Evolutionary conservation across 768 basidiomycete genomes (phyloP), one percentile per base, ranked within the genome.

Genomic region (Lyophyllum atratum): DNA sequence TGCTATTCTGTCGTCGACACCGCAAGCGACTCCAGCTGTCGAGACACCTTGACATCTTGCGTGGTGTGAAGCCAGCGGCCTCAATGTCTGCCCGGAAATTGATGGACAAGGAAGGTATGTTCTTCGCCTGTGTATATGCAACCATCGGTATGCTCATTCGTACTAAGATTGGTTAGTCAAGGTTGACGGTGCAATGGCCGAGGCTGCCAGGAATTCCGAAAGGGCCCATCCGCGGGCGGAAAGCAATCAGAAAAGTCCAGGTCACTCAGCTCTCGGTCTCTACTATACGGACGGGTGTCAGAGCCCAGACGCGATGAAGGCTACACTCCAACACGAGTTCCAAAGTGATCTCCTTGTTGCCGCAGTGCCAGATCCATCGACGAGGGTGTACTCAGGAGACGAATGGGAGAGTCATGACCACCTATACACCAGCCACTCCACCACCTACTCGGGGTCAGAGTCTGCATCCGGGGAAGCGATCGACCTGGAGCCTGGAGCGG

Each of bases 171-270:
- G 45, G 55, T 44, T 15, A n/a, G 21, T 47, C 8, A 37, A 28
- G 31, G 24, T 56, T 7, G 55, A 56, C 15, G 15, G 48, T 22
- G 59, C 53, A 14, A 49, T 44, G 46, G 12, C 34, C n/a, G 59
- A 56, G 44, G 31, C 59, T 10, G 54, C 45, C 25, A 52, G 24
- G n/a, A 29, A 59, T 28, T 49, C 59, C 17, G 40, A 55, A 37
- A n/a, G 26, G 26, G 50, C 50, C 39, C 54, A 50, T 7, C 55
- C 39, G 26, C 46, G 54, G 26, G 17, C 50, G 28, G 51, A 33
- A 14, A 60, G 25, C 21, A 34, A 15, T 17, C 28, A 11, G 8
- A 47, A 7, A 47, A 26, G 22, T 24, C 43, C 17, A 3, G 8
- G 17, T 21, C 19, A 15, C 25, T 52, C 24, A 19, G 12, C 29